Evolutionary conservation across 2,329 filamentous ascomycete species (phyloP).

Genomic region (Xenoacremonium recifei): DNA sequence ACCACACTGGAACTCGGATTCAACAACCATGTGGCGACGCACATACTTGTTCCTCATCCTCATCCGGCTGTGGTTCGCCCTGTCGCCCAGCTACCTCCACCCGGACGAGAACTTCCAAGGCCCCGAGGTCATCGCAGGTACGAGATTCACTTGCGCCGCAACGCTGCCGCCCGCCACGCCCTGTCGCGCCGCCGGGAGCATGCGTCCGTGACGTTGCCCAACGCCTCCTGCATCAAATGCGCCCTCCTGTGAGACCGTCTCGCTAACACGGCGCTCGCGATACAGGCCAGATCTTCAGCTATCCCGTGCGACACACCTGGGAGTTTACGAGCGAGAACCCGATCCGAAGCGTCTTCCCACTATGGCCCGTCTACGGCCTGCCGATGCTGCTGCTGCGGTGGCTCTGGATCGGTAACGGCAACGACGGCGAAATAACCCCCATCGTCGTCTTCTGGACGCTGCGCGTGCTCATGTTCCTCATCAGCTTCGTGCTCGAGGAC

Average conservation of each 20-base stretch:
- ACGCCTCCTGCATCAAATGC: too few relatives aligned
- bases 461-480: conserved; percentile 84
- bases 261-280: conserved; percentile 9
- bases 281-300: conserved; percentile 86
- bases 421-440: conserved; percentile 76
- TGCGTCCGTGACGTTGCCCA: too few relatives aligned
- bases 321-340: conserved; percentile 88
- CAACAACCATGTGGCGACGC: conserved; percentile 85
- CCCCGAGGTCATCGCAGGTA: conserved; percentile 95
- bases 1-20: too few relatives aligned
- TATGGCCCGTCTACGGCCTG: conserved; percentile 93
- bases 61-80: conserved; percentile 88
- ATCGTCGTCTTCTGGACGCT: conserved; percentile 86
- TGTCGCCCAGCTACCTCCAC: conserved; percentile 94
- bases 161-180: neutral
- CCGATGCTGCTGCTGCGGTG: conserved; percentile 92
- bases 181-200: neutral
- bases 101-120: conserved; percentile 99
- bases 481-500: conserved; percentile 96
- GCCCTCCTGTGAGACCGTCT: too few relatives aligned
- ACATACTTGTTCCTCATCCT: conserved; percentile 81
- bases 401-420: conserved; percentile 83
- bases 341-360: conserved; percentile 91
- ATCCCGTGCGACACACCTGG: conserved; percentile 88
- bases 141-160: conserved; percentile 29